Evolutionary conservation across 495 filamentous ascomycete genomes (phyloP).

Genomic region (Paragyromitra xinjiangensis): DNA sequence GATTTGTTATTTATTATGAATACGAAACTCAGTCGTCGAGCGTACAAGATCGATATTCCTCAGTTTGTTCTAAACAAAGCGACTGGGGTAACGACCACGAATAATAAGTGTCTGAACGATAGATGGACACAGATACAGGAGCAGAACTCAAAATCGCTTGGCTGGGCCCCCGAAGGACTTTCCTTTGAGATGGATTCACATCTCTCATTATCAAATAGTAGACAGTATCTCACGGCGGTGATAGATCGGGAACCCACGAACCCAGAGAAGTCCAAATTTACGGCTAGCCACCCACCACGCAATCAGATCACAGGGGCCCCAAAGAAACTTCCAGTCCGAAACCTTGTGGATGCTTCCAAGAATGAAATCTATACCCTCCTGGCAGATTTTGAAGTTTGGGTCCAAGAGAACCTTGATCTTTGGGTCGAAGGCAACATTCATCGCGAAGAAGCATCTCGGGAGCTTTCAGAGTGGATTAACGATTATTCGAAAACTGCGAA

Average conservation of each 20-base stretch:
- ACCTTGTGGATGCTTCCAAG: neutral
- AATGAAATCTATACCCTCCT: constrained; percentile 22
- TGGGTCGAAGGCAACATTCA: constrained; percentile 59
- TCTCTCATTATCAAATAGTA: constrained; percentile 25
- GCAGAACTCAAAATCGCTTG: neutral
- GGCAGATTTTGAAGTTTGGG: constrained; percentile 62
- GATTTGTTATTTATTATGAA: constrained; percentile 62
- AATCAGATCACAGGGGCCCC: neutral
- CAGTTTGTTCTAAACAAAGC: constrained; percentile 31
- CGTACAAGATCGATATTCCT: constrained; percentile 59
- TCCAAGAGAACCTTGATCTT: constrained; percentile 55
- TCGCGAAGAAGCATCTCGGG: constrained; percentile 52
- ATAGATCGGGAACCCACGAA: neutral
- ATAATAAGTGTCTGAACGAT: neutral
- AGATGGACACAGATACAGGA: constrained; percentile 24
- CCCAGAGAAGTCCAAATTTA: neutral
- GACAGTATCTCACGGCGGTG: constrained; percentile 5
- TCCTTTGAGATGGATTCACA: constrained; percentile 12
- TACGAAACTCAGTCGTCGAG: constrained; percentile 64
- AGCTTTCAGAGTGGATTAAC: constrained; percentile 55
- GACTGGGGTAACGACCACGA: neutral
- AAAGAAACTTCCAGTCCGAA: neutral
- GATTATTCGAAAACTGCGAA: constrained; percentile 58
- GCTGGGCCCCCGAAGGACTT: constrained; percentile 10
- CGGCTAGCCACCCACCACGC: neutral